These are phyloP conservation scores for Tritrichomonas foetus DNA, from an alignment of 208 protist species.

Conservation along the genomic window DNA sequence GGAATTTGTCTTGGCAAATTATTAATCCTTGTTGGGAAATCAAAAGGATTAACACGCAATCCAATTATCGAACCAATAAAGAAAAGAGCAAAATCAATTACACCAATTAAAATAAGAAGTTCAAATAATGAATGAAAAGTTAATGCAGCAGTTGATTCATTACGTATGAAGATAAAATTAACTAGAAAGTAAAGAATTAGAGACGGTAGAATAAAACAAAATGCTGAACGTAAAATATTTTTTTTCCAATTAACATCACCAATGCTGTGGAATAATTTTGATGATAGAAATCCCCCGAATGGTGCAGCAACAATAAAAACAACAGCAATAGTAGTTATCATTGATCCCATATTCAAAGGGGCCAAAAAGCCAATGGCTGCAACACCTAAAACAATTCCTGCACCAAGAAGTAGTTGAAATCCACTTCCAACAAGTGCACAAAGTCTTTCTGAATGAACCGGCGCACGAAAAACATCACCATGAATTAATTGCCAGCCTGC, in stretches of 20 bases:
- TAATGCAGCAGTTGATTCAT: background rate
- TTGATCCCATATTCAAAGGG: background rate
- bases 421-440: background rate
- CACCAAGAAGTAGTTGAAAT: background rate
- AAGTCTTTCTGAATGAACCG: background rate
- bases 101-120: background rate
- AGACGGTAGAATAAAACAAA: background rate
- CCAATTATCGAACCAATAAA: background rate
- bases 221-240: background rate
- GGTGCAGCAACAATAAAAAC: background rate
- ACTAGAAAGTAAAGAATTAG: background rate
- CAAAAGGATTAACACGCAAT: background rate
- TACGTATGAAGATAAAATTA: background rate
- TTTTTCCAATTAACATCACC: background rate
- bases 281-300: background rate
- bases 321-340: background rate
- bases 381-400: background rate
- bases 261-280: background rate
- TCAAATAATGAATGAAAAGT: background rate
- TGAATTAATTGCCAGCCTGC: slow-evolving; percentile 53
- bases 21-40: background rate
- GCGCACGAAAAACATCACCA: slow-evolving; percentile 47
- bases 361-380: background rate
- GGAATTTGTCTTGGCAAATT: background rate
- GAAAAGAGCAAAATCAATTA: background rate